phyloP scores from a whole-genome alignment of 2,329 filamentous ascomycete genomes.

The Aspergillus pseudotamarii region DNA sequence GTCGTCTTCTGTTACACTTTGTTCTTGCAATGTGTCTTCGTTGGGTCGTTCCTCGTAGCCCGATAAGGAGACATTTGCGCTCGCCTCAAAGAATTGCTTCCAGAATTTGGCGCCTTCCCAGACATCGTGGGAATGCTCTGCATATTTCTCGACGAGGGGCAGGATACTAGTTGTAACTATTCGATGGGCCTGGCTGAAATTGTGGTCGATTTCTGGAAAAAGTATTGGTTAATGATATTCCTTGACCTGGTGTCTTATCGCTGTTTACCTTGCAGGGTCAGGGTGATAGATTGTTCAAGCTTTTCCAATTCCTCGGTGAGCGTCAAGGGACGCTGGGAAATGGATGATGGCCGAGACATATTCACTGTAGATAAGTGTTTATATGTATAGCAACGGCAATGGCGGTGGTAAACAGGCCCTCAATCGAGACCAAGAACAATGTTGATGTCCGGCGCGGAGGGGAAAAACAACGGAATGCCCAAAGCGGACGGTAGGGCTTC shows the following conservation, averaged over 20 bases:
- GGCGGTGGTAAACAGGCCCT: neutral
- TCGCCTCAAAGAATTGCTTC: slow-evolving; percentile 99
- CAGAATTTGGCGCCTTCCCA: slow-evolving; percentile 99
- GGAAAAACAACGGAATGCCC: slow-evolving; percentile 30
- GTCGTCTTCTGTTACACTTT: slow-evolving; percentile 59
- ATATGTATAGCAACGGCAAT: neutral
- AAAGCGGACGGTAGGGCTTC: slow-evolving; percentile 38
- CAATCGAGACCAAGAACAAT: slow-evolving; percentile 5
- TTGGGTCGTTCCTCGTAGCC: slow-evolving; percentile 81
- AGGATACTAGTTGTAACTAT: slow-evolving; percentile 94
- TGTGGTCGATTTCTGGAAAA: slow-evolving; percentile 88
- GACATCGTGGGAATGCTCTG: slow-evolving; percentile 86
- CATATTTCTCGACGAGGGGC: slow-evolving; percentile 92
- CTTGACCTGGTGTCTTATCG: slow-evolving; percentile 7
- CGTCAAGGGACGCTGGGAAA: slow-evolving; percentile 64
- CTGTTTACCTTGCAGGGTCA: slow-evolving; percentile 80
- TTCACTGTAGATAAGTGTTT: slow-evolving; percentile 1
- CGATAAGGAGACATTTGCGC: slow-evolving; percentile 93
- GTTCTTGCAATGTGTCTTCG: slow-evolving; percentile 58
- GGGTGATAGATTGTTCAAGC: slow-evolving; percentile 92
- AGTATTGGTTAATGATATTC: slow-evolving; percentile 13
- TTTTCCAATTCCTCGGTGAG: slow-evolving; percentile 95
- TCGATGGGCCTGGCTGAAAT: slow-evolving; percentile 94
- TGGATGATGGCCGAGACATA: slow-evolving; percentile 56
- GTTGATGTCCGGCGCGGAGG: slow-evolving; percentile 28